These are phyloP conservation scores for Talaromyces sp. DNA, from an alignment of 2,329 filamentous ascomycete species.

Conservation along the genomic window DNA sequence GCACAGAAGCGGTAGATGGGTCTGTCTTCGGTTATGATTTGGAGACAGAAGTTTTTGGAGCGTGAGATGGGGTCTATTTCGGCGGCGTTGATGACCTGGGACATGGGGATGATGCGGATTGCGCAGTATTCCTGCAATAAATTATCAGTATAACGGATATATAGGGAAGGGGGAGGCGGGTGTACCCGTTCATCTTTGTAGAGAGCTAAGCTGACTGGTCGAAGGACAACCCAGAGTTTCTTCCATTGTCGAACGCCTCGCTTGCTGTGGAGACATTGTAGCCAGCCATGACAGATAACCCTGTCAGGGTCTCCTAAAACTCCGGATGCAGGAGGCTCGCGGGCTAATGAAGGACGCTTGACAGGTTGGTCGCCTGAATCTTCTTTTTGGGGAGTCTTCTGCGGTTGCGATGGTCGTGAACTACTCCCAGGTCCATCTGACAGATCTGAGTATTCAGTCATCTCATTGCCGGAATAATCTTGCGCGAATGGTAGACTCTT, in stretches of 20 bases:
- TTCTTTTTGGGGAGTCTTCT: conserved; percentile 20
- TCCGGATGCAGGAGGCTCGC: conserved; percentile 12
- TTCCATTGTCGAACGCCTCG: conserved; percentile 87
- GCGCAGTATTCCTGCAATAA: conserved; percentile 76
- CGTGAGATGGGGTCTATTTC: conserved; percentile 85
- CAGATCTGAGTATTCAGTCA: conserved; percentile 82
- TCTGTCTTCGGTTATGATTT: conserved; percentile 92
- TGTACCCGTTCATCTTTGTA: conserved; percentile 77
- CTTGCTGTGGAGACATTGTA: conserved; percentile 80
- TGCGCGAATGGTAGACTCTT: conserved; percentile 40
- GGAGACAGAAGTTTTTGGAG: conserved; percentile 82
- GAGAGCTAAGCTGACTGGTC: conserved; percentile 77
- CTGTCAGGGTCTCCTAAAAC: conserved; percentile 68
- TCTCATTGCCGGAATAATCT: conserved; percentile 63
- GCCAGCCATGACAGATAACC: conserved; percentile 90
- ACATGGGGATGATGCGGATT: conserved; percentile 74
- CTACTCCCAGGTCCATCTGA: conserved; percentile 58
- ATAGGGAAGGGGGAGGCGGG: conserved; percentile 13
- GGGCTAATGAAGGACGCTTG: conserved; percentile 9
- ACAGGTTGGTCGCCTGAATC: background rate
- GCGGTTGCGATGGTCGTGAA: conserved; percentile 22
- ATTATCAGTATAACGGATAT: background rate
- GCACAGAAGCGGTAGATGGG: conserved; percentile 70
- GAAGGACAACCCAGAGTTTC: conserved; percentile 86
- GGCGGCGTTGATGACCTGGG: conserved; percentile 80